Evolutionary conservation across 1,139 yeast species (phyloP), one percentile per base, ranked within the genome.

Genomic region (Magnusiomyces tetraspermus): DNA sequence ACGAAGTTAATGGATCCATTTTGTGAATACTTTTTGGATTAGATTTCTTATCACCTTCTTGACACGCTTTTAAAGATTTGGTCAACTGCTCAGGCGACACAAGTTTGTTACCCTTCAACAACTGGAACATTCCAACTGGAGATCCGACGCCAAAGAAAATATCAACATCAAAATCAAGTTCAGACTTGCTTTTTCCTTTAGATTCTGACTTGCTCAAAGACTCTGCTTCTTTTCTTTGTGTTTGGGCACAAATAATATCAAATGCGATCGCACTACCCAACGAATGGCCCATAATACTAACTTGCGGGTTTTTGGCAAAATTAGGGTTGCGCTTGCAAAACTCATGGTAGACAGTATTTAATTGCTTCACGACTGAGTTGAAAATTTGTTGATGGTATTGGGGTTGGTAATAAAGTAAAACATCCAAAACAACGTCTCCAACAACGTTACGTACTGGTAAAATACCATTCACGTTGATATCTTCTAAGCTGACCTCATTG

Each of bases 271-370:
- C 85, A 6, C 95, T 84, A 0, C 97, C 97, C 37, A 89, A 69
- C 0, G 96, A 88, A 66, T 89, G 97, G 1, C 96, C 97, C 60
- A 89, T 71, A 2, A 89, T 67, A 59, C 90, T 89, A 0, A 89
- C 81, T 59, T 83, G 78, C 0, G 96, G 95, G 23, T 79, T 73
- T 46, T 57, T 50, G n/a, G 61, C 61, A 66, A 85, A 85, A 26
- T 74, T 67, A 0, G 95, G 95, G 59, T 88, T 80, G 47, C 76
- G 71, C 53, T 79, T 73, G 57, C 73, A 69, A 65, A 81, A 89
- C 48, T 76, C 67, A 8, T 71, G 67, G 63, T 80, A 85, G 1
- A 83, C 79, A 1, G 74, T 61, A 65, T 88, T 88, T 49, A 87
- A 72, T 58, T 84, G 83, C 3, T 65, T 59, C 0, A 78, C 76